phyloP scores from a whole-genome alignment of 257 asterid species.

The Penstemon eatonii region DNA sequence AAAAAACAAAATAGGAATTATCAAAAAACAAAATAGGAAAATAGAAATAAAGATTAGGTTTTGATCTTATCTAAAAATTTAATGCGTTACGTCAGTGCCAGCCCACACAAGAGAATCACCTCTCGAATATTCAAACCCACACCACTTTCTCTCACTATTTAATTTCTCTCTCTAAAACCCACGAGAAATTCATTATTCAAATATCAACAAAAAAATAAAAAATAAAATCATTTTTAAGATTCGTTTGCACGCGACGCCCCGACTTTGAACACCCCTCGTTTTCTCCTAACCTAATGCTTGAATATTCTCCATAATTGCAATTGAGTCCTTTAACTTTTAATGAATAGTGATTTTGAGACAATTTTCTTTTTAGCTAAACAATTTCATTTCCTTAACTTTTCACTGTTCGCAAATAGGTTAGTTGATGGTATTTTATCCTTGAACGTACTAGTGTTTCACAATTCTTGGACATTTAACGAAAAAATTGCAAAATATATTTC shows the following conservation, averaged over 20 bases:
- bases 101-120: slow-evolving; percentile 37
- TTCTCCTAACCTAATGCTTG: slow-evolving; percentile 10
- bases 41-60: background rate
- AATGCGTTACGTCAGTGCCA: slow-evolving; percentile 36
- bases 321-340: too few relatives aligned
- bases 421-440: too few relatives aligned
- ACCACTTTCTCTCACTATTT: too few relatives aligned
- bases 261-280: slow-evolving; percentile 54
- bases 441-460: too few relatives aligned
- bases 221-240: slow-evolving; percentile 40
- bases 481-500: too few relatives aligned
- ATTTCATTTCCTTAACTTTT: too few relatives aligned
- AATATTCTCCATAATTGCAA: too few relatives aligned
- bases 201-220: background rate
- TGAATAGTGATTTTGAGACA: too few relatives aligned
- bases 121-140: slow-evolving; percentile 37
- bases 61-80: slow-evolving; percentile 42
- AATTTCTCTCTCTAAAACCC: too few relatives aligned
- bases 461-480: too few relatives aligned
- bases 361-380: too few relatives aligned
- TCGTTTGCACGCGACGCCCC: slow-evolving; percentile 84
- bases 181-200: slow-evolving; percentile 22
- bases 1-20: background rate
- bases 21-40: background rate
- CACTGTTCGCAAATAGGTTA: too few relatives aligned